phyloP scores from a whole-genome alignment of 2,329 filamentous ascomycete species.

The Diaporthe ilicicola region DNA sequence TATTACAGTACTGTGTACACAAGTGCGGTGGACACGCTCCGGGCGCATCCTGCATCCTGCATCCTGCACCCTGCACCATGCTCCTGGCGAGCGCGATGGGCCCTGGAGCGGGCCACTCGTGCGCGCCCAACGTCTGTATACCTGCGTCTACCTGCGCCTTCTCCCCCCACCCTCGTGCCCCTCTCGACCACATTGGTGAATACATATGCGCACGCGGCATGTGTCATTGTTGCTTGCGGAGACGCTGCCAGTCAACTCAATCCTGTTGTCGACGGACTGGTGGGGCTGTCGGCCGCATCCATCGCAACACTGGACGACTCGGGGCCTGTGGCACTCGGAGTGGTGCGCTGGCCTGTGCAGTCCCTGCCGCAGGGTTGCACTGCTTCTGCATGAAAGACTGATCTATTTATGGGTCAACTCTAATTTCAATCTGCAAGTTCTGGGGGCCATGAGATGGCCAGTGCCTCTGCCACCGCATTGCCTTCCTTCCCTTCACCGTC shows the following conservation, averaged over 20 bases:
- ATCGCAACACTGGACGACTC: conserved; percentile 8
- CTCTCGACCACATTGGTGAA: neutral
- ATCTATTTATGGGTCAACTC: conserved; percentile 32
- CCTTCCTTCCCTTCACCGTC: neutral
- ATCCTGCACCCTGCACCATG: neutral
- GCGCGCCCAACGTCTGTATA: too few species aligned
- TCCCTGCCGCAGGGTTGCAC: conserved; percentile 28
- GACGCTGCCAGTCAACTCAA: conserved; percentile 1
- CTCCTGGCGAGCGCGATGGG: conserved; percentile 9
- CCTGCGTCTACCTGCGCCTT: too few species aligned
- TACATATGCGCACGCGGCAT: neutral
- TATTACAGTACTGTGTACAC: neutral
- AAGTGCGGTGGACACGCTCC: neutral
- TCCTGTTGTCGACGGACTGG: conserved; percentile 7
- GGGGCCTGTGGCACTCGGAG: conserved; percentile 18
- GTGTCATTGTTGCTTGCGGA: conserved; percentile 11
- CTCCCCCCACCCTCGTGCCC: neutral
- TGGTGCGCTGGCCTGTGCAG: conserved; percentile 25
- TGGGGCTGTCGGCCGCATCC: neutral
- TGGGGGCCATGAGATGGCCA: conserved; percentile 20
- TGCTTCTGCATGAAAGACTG: conserved; percentile 29
- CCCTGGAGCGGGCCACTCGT: conserved; percentile 3
- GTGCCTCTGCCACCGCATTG: conserved; percentile 11
- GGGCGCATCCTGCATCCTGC: conserved; percentile 20
- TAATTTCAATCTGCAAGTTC: conserved; percentile 31